Evolutionary conservation across 2,329 filamentous ascomycete genomes (phyloP).

Genomic region (Seiridium unicorne): DNA sequence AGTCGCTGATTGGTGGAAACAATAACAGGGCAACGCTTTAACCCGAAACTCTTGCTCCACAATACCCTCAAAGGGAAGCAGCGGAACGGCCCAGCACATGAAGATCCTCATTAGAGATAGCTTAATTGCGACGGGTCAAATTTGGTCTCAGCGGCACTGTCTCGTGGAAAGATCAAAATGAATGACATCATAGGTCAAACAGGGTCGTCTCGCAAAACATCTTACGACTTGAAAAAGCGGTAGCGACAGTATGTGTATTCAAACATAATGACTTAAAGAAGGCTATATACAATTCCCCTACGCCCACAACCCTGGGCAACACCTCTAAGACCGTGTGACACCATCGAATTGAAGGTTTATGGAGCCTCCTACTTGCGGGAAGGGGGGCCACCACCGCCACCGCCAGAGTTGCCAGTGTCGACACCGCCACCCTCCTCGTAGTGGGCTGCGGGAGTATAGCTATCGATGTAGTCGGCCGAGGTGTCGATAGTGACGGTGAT

Average conservation of each 20-base stretch:
- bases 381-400: slow-evolving; percentile 9
- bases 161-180: not conserved
- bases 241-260: not conserved
- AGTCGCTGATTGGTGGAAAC: slow-evolving; percentile 1
- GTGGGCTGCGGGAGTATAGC: slow-evolving; percentile 19
- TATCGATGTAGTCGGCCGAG: slow-evolving; percentile 16
- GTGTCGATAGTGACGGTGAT: slow-evolving; percentile 5
- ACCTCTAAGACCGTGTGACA: no score
- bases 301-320: no score
- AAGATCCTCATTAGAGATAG: not conserved
- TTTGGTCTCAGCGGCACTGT: not conserved
- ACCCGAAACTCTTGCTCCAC: slow-evolving; percentile 1
- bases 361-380: not conserved
- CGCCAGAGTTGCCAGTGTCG: slow-evolving; percentile 13
- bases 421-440: slow-evolving; percentile 25
- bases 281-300: not conserved
- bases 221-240: not conserved
- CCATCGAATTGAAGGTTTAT: not conserved
- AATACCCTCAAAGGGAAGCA: not conserved
- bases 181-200: no score
- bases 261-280: not conserved
- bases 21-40: not conserved
- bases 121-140: not conserved
- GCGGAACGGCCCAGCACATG: not conserved
- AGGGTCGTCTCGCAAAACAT: not conserved